Evolutionary conservation across 1,284 basidiomycete genomes (phyloP), one percentile per base, ranked within the genome.

Genomic region (Fistulina hepatica): DNA sequence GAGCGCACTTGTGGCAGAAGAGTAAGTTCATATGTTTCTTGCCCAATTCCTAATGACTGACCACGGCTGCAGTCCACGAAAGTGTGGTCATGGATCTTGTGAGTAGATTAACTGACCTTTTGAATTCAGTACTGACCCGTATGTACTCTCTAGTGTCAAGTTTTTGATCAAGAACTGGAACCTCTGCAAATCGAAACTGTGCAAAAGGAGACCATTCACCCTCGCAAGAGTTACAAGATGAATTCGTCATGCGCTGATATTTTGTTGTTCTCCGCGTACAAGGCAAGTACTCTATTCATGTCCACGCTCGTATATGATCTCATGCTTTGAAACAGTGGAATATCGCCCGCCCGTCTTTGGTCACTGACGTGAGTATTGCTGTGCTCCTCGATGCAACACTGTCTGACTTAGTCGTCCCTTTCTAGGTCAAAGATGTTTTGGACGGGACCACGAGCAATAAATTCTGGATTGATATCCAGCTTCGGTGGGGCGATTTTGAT

Each of bases 161-260:
- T 98, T 13, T 95, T 98, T 52, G 95, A 99, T 64, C 94, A 97
- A 61, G 94, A 98, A 54, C 73, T 99, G 25, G 95, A 99, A 58
- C 93, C 95, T 1, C 65, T 99, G 5, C 92, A 97, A 52, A 98
- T 99, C 54, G 95, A 98, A 69, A 97, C 93, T 0, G 95, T 98
- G 2, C 95, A 98, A 60, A 99, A 99, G 65, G 94, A 98, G 64
- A 97, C 94, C 1, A 97, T 98, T 48, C 94, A 89, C 60, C 94
- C 95, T 53, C 85, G 94, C 64, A 98, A 97, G 72, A 95, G 90
- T 70, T 99, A 99, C 77, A 97, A 97, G 73, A 97, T 98, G 91
- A 98, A 97, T 63, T 95, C 93, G 9, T 89, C 85, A 25, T 89
- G 85, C 48, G 94, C 94, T 41, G 95, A 99, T 56, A 93, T 98